These are phyloP conservation scores for Alternaria sp. DNA, from an alignment of 2,329 filamentous ascomycete genomes.

Conservation along the genomic window DNA sequence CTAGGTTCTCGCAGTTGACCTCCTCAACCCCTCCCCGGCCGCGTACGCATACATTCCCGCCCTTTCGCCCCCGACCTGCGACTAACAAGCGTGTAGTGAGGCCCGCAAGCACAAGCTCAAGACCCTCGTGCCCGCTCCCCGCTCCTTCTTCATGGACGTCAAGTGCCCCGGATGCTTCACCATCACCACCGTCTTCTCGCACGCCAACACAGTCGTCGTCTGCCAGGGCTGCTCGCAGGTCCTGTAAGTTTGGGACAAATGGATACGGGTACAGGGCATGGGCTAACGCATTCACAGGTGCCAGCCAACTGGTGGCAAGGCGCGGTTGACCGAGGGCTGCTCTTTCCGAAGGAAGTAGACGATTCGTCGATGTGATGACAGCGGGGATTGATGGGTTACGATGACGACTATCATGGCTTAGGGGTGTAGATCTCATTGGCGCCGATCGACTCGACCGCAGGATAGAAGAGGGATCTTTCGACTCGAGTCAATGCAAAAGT, in stretches of 20 bases:
- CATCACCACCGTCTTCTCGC: conserved; percentile 99
- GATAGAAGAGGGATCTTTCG: conserved; percentile 54
- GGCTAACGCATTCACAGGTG: conserved; percentile 58
- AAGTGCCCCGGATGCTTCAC: conserved; percentile 99
- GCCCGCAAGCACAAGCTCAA: conserved; percentile 99
- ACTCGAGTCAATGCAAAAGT: conserved; percentile 50
- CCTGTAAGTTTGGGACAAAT: conserved; percentile 57
- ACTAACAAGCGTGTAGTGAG: conserved; percentile 62
- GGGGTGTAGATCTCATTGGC: conserved; percentile 50
- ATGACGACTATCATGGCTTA: conserved; percentile 48
- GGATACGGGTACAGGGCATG: conserved; percentile 4
- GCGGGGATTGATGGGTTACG: conserved; percentile 45
- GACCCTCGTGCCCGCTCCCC: conserved; percentile 93
- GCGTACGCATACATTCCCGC: conserved; percentile 54
- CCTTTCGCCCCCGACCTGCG: conserved; percentile 15
- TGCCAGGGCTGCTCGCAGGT: conserved; percentile 99
- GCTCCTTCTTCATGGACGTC: conserved; percentile 99
- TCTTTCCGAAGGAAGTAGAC: conserved; percentile 99
- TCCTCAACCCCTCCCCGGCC: conserved; percentile 97
- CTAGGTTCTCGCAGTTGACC: conserved; percentile 99
- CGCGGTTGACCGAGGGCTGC: conserved; percentile 98
- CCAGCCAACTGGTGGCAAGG: conserved; percentile 99
- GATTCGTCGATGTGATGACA: conserved; percentile 36
- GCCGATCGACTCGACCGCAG: conserved; percentile 50
- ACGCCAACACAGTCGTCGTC: conserved; percentile 99